These are phyloP conservation scores for Stagonosporopsis cucurbitacearum DNA, from an alignment of 2,329 filamentous ascomycete genomes.

Conservation along the genomic window DNA sequence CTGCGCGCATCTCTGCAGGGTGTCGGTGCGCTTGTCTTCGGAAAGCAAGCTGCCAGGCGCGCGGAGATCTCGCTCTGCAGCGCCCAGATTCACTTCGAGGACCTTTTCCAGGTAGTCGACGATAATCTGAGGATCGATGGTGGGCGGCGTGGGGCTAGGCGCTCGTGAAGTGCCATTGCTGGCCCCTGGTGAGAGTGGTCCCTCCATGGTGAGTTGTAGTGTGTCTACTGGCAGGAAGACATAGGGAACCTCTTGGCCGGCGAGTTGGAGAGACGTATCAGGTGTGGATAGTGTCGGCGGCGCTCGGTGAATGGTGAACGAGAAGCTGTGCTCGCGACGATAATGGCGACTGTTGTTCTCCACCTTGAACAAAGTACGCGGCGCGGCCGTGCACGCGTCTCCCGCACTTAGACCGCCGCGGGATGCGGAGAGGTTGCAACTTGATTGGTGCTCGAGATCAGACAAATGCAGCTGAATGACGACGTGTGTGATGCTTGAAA, in stretches of 20 bases:
- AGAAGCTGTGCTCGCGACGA: slow-evolving; percentile 18
- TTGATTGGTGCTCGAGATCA: slow-evolving; percentile 25
- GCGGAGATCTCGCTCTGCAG: slow-evolving; percentile 76
- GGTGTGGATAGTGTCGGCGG: neutral
- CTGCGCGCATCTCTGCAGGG: slow-evolving; percentile 82
- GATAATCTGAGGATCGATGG: slow-evolving; percentile 56
- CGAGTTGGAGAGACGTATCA: slow-evolving; percentile 13
- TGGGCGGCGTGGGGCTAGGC: slow-evolving; percentile 46
- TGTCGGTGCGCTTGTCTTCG: slow-evolving; percentile 73
- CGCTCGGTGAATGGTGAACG: neutral
- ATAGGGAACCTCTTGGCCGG: slow-evolving; percentile 40
- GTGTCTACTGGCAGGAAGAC: slow-evolving; percentile 35
- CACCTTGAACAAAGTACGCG: slow-evolving; percentile 24
- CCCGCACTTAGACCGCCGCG: slow-evolving; percentile 28
- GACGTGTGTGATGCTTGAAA: slow-evolving; percentile 8
- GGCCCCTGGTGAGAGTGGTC: slow-evolving; percentile 50
- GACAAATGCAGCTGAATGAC: slow-evolving; percentile 6
- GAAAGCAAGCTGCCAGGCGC: slow-evolving; percentile 83
- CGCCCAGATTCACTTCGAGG: slow-evolving; percentile 57
- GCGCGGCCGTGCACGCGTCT: slow-evolving; percentile 24
- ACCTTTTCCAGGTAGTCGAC: slow-evolving; percentile 57
- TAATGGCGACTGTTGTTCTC: slow-evolving; percentile 33
- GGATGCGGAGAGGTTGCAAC: slow-evolving; percentile 26
- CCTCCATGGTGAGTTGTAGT: slow-evolving; percentile 49
- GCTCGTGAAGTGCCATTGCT: slow-evolving; percentile 48